Evolutionary conservation across 2,329 filamentous ascomycete species (phyloP), one percentile per base, ranked within the genome.

Genomic region (Nectriaceae sp.): DNA sequence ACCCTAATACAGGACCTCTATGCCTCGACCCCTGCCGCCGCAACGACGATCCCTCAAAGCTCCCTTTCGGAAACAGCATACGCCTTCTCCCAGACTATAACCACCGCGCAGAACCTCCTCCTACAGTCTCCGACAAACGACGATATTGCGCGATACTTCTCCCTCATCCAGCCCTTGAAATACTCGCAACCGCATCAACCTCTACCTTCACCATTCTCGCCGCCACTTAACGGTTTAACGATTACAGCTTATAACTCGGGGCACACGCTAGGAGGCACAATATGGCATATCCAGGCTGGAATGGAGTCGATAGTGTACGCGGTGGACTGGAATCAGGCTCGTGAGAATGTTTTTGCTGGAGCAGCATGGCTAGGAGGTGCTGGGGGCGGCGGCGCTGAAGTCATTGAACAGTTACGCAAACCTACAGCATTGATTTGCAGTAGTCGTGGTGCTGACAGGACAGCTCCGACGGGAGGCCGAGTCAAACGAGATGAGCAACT

Each of bases 221-320:
- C 92, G 4, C 88, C 93, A 1, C 77, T 97, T 15, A 92, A 94
- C 59, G 92, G 92, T 4, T 82, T 99, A 16, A 96, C 90, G 2
- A 89, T 99, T 56, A 99, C 94, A 1, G 94, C 94, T 1, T 97
- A 97, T 73, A 96, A 95, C 70, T 91, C 94, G 6, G 94, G 94
- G 55, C 93, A 97, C 66, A 97, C 93, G 0, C 81, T 97, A 0
- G 94, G 94, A 68, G 94, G 94, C 47, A 97, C 94, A 20, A 96
- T 99, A 75, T 99, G 94, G 94, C 93, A 97, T 64, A 92, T 99
- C 56, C 93, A 97, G 63, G 91, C 97, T 73, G 91, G 92, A 0
- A 80, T 97, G 65, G 94, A 99, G 68, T 97, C 92, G 1, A 93
- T 99, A 36, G 92, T 99, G 1, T 97, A 99, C 63, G 93, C 94